Base-by-base conservation (phyloP, 257 asterid genomes). In the Scutellaria minor region DNA sequence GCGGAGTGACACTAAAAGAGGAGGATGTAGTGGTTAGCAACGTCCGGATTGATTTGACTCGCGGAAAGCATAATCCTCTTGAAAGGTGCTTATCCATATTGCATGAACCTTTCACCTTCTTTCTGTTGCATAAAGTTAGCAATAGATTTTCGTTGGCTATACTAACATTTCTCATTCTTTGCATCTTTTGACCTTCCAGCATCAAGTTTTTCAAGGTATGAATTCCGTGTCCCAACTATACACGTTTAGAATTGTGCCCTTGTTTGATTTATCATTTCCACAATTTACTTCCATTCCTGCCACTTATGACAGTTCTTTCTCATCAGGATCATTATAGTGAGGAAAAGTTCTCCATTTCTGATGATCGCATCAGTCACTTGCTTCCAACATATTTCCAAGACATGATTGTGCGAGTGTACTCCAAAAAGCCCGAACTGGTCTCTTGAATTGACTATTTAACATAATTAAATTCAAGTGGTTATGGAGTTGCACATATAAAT, bases 371-470 rank as follows among this genome's bases (percentile, higher is more conserved):
- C 78, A 94, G 99, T 83, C 96, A 91, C 87, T 83, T 94, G 86
- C 89, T 94, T 78, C 97, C 99, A 42, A 57, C 97, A 39, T 89
- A 78, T 68, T 91, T 76, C 71, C 93, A 91, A 76, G 99, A 94
- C 82, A 86, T 88, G 95, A 91, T 94, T 41, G 99, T 94, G 76
- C 88, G 96, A 76, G 97, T 94, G 64, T 94, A 94, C 81, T 86
- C 97, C 80, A 94, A 87, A 84, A 89, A 85, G 85, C 87, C 93
- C 61, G 90, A 86, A 83, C 86, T 89, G 97, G 99, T 94, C 79
- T 75, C 69, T 72, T 52, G 59, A 72, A 64, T 72, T 64, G 11
- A 77, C 79, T 75, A n/a, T 44, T 51, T 31, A 41, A 65, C 50
- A 41, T 8, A 52, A 51, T 68, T 53, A 9, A 51, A 57, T 56